Percentiles rank a stretch among this genome's conserved stretches.
Evolutionary conservation across 495 filamentous ascomycete genomes (phyloP).

Genomic region (Delitschia confertaspora): DNA sequence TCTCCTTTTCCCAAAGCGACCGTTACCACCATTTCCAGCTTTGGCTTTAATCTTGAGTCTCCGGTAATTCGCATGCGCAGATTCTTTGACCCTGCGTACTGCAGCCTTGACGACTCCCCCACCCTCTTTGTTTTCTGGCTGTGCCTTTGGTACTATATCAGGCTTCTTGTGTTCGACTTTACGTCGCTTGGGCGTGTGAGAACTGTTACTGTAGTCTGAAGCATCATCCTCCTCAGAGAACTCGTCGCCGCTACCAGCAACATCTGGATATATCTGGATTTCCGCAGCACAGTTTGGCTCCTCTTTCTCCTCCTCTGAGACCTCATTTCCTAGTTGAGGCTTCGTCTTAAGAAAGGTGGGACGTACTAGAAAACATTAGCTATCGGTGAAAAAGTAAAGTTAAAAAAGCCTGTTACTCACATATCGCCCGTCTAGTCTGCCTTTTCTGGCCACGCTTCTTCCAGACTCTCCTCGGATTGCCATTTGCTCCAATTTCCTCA

Average conservation of each 20-base stretch:
- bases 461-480: slow-evolving; percentile 51
- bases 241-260: slow-evolving; percentile 7
- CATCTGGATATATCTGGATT: slow-evolving; percentile 1
- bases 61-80: slow-evolving; percentile 26
- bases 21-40: slow-evolving; percentile 9
- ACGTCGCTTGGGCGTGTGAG: slow-evolving; percentile 23
- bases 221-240: slow-evolving; percentile 25
- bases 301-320: background rate
- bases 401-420: slow-evolving; percentile 45
- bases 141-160: background rate
- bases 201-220: slow-evolving; percentile 24
- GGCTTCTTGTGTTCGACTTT: slow-evolving; percentile 14
- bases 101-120: slow-evolving; percentile 19
- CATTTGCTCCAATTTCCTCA: slow-evolving; percentile 30
- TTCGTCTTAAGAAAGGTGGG: slow-evolving; percentile 25
- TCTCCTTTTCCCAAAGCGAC: slow-evolving; percentile 22
- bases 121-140: slow-evolving; percentile 3
- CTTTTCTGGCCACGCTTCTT: slow-evolving; percentile 94
- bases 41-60: slow-evolving; percentile 28
- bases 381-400: background rate
- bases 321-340: slow-evolving; percentile 8
- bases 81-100: slow-evolving; percentile 19
- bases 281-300: slow-evolving; percentile 6
- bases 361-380: slow-evolving; percentile 29
- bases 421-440: slow-evolving; percentile 67